A percentile compares a stretch with the other conserved stretches of the same genome.
Evolutionary conservation across 257 asterid species (phyloP).

Genomic region (Fraxinus americana): DNA sequence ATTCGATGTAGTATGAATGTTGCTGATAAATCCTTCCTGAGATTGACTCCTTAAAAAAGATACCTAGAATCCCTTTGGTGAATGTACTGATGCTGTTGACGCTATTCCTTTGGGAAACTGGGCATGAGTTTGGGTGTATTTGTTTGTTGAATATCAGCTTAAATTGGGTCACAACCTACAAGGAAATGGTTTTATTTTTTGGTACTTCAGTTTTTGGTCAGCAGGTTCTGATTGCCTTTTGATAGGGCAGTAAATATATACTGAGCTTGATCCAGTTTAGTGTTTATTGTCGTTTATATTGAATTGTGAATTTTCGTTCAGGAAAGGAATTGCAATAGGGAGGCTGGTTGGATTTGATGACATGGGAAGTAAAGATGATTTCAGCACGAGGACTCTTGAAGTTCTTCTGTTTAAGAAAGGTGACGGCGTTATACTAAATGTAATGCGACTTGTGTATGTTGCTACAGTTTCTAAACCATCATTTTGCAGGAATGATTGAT

Average conservation of each 20-base stretch:
- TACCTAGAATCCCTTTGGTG: neutral
- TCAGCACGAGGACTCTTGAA: constrained; percentile 67
- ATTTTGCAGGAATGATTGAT: constrained; percentile 62
- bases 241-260: neutral
- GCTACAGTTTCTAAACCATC: constrained; percentile 28
- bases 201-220: neutral
- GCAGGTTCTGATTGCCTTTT: neutral
- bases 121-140: neutral
- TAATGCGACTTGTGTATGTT: neutral
- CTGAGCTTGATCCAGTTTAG: neutral
- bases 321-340: constrained; percentile 83
- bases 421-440: constrained; percentile 20
- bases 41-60: neutral
- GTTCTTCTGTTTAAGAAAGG: constrained; percentile 74
- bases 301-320: constrained; percentile 26
- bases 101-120: neutral
- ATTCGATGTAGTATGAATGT: neutral
- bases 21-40: neutral
- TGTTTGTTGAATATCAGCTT: neutral
- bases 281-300: neutral
- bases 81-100: neutral
- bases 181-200: neutral
- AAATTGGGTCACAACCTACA: neutral
- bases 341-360: constrained; percentile 86
- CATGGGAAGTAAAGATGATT: constrained; percentile 89